These are phyloP conservation scores for Cucurbita maxima DNA, from an alignment of 306 rosid species.

Conservation along the genomic window DNA sequence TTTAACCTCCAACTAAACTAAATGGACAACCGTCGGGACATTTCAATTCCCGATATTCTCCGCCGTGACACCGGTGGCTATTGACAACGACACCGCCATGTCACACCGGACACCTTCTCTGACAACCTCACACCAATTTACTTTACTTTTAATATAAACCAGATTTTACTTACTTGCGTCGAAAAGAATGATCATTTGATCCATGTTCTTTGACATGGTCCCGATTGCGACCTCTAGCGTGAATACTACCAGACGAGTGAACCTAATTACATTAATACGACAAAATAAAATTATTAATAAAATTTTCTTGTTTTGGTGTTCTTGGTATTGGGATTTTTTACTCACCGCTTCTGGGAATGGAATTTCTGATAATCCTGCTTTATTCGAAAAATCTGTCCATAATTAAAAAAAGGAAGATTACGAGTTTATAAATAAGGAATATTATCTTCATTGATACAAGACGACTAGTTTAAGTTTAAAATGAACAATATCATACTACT, in stretches of 20 bases:
- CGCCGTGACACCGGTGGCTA: conserved; percentile 3
- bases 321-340: neutral
- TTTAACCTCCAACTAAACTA: conserved; percentile 13
- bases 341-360: conserved; percentile 91
- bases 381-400: conserved; percentile 62
- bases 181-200: conserved; percentile 69
- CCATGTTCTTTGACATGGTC: conserved; percentile 70
- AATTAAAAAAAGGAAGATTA: neutral
- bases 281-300: neutral
- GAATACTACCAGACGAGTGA: conserved; percentile 70
- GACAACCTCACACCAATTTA: conserved; percentile 3
- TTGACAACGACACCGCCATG: conserved; percentile 38
- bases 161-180: conserved; percentile 69
- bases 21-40: conserved; percentile 16
- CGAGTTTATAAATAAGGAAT: too few relatives aligned
- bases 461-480: too few relatives aligned
- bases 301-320: neutral
- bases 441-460: too few relatives aligned
- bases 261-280: conserved; percentile 21
- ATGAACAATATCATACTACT: too few relatives aligned
- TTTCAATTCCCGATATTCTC: conserved; percentile 61
- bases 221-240: conserved; percentile 84
- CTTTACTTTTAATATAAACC: neutral
- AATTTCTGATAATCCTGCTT: conserved; percentile 86
- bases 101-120: conserved; percentile 68